These are phyloP conservation scores for Cercophora newfieldiana DNA, from an alignment of 495 filamentous ascomycete species.

Conservation along the genomic window DNA sequence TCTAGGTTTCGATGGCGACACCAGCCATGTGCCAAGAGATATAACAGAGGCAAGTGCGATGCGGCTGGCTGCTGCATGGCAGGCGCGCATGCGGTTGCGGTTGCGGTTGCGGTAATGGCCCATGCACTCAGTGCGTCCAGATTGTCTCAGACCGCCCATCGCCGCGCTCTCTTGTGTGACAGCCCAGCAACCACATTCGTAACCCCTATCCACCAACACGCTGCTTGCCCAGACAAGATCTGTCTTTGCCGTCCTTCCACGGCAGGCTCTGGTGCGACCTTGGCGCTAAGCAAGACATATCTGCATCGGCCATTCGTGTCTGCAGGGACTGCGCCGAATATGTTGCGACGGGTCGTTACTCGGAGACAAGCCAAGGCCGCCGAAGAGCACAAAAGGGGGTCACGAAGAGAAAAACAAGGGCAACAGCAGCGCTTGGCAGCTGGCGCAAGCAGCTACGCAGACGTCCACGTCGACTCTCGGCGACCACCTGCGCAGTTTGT, in stretches of 20 bases:
- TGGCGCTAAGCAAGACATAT: neutral
- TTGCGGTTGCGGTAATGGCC: neutral
- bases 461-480: neutral
- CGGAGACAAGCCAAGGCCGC: constrained; percentile 5
- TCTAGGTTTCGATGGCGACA: neutral
- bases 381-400: neutral
- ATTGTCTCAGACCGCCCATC: neutral
- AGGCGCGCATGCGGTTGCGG: neutral
- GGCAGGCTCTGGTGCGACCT: neutral
- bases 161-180: neutral
- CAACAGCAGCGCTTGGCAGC: neutral
- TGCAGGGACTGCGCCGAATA: neutral
- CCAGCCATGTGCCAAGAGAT: neutral
- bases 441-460: neutral
- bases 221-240: neutral
- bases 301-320: neutral
- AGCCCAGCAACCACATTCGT: neutral
- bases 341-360: neutral
- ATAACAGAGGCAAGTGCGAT: neutral
- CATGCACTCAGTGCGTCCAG: too few relatives aligned
- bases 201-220: constrained; percentile 1
- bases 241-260: neutral
- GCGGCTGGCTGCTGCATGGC: neutral
- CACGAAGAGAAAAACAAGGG: neutral
- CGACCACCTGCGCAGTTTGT: neutral